Conservation (phyloP, 2,329 filamentous ascomycete genomes). For the Daldinia eschscholtzii region DNA sequence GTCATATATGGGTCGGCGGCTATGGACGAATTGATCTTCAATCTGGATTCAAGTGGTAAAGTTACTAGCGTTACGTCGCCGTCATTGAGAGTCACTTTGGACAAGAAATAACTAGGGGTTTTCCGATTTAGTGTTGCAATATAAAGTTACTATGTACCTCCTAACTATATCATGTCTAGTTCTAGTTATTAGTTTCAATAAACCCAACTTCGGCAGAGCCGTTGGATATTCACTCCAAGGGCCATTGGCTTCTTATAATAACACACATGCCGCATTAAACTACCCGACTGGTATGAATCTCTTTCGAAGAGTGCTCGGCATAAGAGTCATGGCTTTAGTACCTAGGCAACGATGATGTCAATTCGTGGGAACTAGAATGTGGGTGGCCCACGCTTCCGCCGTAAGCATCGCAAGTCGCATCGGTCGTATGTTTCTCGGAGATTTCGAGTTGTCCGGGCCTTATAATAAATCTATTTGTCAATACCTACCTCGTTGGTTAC, state of each 20-base stretch:
- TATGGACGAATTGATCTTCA: slow-evolving; percentile 50
- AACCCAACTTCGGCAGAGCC: neutral
- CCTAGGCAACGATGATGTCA: slow-evolving; percentile 7
- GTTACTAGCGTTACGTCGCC: slow-evolving; percentile 47
- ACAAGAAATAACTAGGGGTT: slow-evolving; percentile 35
- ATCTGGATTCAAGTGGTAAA: slow-evolving; percentile 44
- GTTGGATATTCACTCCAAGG: neutral
- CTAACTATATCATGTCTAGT: neutral
- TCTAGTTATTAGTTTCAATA: neutral
- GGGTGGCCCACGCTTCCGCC: neutral
- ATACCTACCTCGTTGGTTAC: neutral
- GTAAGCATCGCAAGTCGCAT: neutral
- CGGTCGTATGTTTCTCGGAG: slow-evolving; percentile 24
- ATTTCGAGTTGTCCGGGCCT: slow-evolving; percentile 43
- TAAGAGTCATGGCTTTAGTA: neutral
- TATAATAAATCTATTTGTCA: neutral
- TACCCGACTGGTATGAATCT: neutral
- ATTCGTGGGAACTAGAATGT: neutral
- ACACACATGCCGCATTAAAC: neutral
- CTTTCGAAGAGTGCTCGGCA: neutral
- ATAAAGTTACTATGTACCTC: neutral
- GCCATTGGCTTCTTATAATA: neutral
- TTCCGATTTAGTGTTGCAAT: neutral
- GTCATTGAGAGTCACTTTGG: slow-evolving; percentile 47
- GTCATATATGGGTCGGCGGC: slow-evolving; percentile 49